Evolutionary conservation across 305 asterid species (phyloP), one percentile per base, ranked within the genome.

Genomic region (Fraxinus albicans): DNA sequence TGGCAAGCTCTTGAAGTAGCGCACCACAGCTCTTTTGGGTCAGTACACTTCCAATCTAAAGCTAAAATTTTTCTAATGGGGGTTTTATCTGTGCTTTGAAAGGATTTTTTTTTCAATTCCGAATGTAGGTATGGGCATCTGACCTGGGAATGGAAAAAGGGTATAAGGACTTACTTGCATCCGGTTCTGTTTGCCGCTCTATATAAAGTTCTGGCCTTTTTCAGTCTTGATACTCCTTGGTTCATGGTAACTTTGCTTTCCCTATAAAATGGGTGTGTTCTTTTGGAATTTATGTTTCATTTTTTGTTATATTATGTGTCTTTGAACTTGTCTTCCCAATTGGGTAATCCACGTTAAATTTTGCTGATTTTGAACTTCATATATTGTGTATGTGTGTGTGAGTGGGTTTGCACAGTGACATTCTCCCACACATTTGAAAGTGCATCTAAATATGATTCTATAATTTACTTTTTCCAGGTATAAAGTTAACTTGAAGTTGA

Each of bases 61-160:
- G 36, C 13, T 27, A 27, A 67, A 25, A 27, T 35, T 3, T 31
- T 76, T 47, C 19, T 17, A 35, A 74, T 42, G 47, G 40, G 67
- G 6, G 4, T 6, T 29, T 85, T 2, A 77, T 38, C 36, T 6
- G 25, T 19, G 29, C 67, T 35, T 79, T 60, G 25, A 8, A 21
- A 55, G 25, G 34, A 12, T 47, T 38, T 38, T 31, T 38, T 31
- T 25, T 38, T 72, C 38, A 40, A 73, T 38, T 8, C 12, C 69
- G 31, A 8, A 15, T 81, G 63, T 80, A 95, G 98, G 87, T 92
- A 91, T 84, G 99, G 98, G 31, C 98, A 96, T 93, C 89, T 96
- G 91, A 94, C 99, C 3, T 96, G 98, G 99, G 99, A 96, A 84
- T 96, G 99, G 99, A 80, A 88, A 83, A 90, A 84, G 90, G 97